Evolutionary conservation across 495 filamentous ascomycete species (phyloP).

Genomic region (Penicillium maclennaniae): DNA sequence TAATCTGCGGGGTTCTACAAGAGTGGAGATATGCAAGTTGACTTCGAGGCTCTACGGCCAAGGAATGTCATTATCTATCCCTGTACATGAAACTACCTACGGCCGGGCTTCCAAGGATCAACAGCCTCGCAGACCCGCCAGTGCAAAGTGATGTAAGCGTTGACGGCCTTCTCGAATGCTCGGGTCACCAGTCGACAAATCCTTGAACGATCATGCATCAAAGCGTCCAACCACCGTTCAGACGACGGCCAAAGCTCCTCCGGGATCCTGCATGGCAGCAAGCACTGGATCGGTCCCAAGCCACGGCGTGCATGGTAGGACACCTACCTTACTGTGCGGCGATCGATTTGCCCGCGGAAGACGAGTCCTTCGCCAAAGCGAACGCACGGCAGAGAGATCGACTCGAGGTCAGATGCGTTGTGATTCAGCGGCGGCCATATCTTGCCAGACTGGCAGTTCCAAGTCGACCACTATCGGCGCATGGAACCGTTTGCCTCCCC

Average conservation of each 20-base stretch:
- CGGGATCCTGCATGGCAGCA: constrained; percentile 12
- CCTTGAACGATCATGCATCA: constrained; percentile 6
- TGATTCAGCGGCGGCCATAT: constrained; percentile 4
- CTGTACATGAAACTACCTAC: not conserved
- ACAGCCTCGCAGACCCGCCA: not conserved
- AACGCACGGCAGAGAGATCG: not conserved
- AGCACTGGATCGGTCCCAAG: constrained; percentile 16
- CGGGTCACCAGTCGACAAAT: constrained; percentile 11
- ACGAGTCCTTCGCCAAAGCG: constrained; percentile 3
- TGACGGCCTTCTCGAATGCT: constrained; percentile 12
- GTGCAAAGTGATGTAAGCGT: constrained; percentile 20
- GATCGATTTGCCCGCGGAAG: constrained; percentile 1
- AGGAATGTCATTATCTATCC: not conserved
- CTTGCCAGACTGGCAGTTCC: constrained; percentile 59
- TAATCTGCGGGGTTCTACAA: not conserved
- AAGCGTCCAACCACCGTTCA: constrained; percentile 14
- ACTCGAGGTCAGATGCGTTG: constrained; percentile 12
- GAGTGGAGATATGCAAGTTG: not conserved
- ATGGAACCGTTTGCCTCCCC: constrained; percentile 57
- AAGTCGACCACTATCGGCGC: constrained; percentile 77
- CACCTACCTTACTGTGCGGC: constrained; percentile 3
- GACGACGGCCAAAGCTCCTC: constrained; percentile 18
- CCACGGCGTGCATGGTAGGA: constrained; percentile 19
- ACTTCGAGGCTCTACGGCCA: not conserved
- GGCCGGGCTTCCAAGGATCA: not conserved